Evolutionary conservation across 305 asterid species (phyloP), one percentile per base, ranked within the genome.

Genomic region (Salvia sclarea): DNA sequence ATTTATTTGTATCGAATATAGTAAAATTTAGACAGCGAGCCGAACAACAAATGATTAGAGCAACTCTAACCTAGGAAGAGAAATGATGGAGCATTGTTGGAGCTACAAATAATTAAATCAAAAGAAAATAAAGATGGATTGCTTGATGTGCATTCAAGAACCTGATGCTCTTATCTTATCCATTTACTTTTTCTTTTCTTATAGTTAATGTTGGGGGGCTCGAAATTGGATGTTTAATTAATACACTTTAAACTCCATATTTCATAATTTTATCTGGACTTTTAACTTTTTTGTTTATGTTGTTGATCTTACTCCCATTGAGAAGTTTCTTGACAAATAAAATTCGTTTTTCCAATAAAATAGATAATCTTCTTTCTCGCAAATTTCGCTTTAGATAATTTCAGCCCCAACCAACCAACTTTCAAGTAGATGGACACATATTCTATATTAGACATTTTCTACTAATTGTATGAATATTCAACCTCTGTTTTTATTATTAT

Each of bases 31-130:
- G 65, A 61, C 65, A 64, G 55, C 57, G 12, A 60, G 73, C 64
- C 64, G 69, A 2, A 40, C 10, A 40, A 11, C 33, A 41, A 69
- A 72, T 72, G 17, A 67, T 67, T 66, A 54, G 38, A 66, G 66
- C 25, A 71, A 66, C 45, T 64, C 50, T 17, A 59, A 41, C 8
- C 75, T 64, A 47, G 7, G 35, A 24, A 48, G 37, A 22, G 30
- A 41, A 56, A 77, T 73, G 73, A 73, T 64, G 55, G 35, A 55
- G 28, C 61, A 28, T 2, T 49, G 67, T 69, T 63, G 78, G 65
- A 25, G 38, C 38, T 49, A 59, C 10, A 21, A 11, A n/a, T 30
- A 55, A 1, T 58, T 41, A 54, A 31, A 30, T 20, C 3, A 43
- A 40, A 5, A 24, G 20, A 2, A 8, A 7, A 25, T 33, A n/a